These are phyloP conservation scores for Fusarium sp. DNA, from an alignment of 2,329 filamentous ascomycete genomes.

Conservation along the genomic window DNA sequence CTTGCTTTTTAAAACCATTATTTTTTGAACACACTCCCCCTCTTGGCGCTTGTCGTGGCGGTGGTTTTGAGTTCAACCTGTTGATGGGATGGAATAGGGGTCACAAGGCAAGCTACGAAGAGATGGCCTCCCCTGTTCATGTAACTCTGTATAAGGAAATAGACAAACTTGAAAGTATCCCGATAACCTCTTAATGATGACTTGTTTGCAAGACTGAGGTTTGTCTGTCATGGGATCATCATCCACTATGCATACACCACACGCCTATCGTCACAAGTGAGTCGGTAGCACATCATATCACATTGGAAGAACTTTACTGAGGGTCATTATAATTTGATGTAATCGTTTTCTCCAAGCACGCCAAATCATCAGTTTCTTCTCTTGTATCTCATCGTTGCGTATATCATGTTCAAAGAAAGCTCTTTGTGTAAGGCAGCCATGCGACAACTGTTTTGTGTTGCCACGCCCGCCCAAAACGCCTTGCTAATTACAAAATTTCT, in stretches of 20 bases:
- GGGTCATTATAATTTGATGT: background rate
- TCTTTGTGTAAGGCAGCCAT: constrained; percentile 13
- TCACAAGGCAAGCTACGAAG: constrained; percentile 31
- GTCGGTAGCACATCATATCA: background rate
- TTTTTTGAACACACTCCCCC: constrained; percentile 28
- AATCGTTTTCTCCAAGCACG: background rate
- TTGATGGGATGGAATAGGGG: constrained; percentile 43
- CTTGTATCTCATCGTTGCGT: constrained; percentile 13
- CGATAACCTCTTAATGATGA: background rate
- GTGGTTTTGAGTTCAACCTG: constrained; percentile 27
- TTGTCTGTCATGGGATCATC: background rate
- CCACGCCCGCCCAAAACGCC: constrained; percentile 37
- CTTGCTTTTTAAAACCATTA: constrained; percentile 26
- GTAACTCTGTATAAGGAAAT: constrained; percentile 53
- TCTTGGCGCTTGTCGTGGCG: constrained; percentile 28
- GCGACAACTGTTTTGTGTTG: constrained; percentile 18
- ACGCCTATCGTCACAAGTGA: background rate
- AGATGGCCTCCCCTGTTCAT: constrained; percentile 43
- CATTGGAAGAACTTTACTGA: background rate
- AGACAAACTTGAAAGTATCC: constrained; percentile 46
- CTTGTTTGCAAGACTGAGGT: background rate
- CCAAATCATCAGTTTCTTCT: background rate
- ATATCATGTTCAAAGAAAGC: constrained; percentile 10
- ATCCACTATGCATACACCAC: background rate
- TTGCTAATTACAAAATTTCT: constrained; percentile 36